Base-by-base conservation (phyloP, 1,139 yeast genomes). In the Scheffersomyces cryptocercus region DNA sequence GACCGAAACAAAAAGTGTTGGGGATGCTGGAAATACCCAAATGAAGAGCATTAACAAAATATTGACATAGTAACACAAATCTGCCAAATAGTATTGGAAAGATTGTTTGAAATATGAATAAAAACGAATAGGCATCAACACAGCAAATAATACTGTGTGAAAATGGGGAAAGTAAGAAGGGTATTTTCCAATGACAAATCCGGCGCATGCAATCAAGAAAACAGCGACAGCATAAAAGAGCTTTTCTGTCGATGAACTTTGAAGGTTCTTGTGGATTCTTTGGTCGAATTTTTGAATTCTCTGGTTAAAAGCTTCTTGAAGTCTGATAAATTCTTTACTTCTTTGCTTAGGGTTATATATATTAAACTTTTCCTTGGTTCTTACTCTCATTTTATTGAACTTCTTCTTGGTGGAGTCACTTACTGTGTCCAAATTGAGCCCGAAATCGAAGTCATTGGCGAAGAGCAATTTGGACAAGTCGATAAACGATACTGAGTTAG, bases 41-140 rank as follows among this genome's bases (percentile, higher is more conserved):
- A 93, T 76, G 58, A 81, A 93, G 1, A 82, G 50, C 58, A 91
- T 61, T 37, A 88, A 68, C 47, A 93, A 68, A 28, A 81, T 54
- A 57, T 93, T 93, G 39, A 88, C 98, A 63, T 86, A 93, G 64
- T 93, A 93, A 65, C 99, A 93, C 52, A 93, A 73, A 64, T 93
- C 99, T 0, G 97, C 98, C 61, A 93, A 71, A 60, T 84, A 93
- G 65, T 88, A 93, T 50, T 91, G 96, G 66, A 77, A 89, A 12
- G 87, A 80, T 40, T 75, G 77, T 61, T 87, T 87, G 67, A 85
- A 86, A 65, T 88, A 93, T 0, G 95, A 81, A 65, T 89, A 85
- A 55, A 86, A 78, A 44, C 99, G 71, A 39, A 91, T 82, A 0
- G 99, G 98, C 84, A 91, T 81, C 48, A 93, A 70, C 1, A 86